A percentile compares a stretch with the other conserved stretches of the same genome.
Evolutionary conservation across 805 yeast species (phyloP).

Genomic region (Wickerhamomyces alni): DNA sequence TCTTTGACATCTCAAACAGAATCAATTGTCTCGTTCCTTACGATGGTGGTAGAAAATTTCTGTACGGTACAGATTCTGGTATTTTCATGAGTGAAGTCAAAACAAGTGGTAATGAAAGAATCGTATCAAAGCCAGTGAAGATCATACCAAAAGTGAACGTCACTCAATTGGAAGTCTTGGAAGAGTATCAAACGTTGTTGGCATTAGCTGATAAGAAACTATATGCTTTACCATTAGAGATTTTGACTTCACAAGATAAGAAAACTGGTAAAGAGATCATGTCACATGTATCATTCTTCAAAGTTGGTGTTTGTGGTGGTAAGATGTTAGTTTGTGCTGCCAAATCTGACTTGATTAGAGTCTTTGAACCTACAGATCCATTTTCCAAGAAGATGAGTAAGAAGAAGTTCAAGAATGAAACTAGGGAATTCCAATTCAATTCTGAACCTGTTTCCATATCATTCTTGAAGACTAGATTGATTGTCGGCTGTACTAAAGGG

Average conservation of each 20-base stretch:
- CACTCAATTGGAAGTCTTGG: constrained; percentile 85
- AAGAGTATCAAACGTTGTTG: constrained; percentile 80
- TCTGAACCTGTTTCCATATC: constrained; percentile 92
- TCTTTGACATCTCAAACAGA: constrained; percentile 67
- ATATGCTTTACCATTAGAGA: constrained; percentile 72
- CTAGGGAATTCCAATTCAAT: constrained; percentile 70
- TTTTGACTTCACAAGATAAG: constrained; percentile 43
- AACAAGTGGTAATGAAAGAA: constrained; percentile 37
- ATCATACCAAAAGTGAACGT: constrained; percentile 71
- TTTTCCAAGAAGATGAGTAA: constrained; percentile 51
- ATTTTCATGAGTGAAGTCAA: constrained; percentile 75
- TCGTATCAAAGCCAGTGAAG: constrained; percentile 67
- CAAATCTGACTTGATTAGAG: constrained; percentile 73
- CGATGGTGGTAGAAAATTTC: constrained; percentile 86
- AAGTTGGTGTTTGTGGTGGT: constrained; percentile 90
- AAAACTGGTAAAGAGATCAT: constrained; percentile 72
- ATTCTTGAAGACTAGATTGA: constrained; percentile 78
- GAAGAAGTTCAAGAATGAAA: constrained; percentile 62
- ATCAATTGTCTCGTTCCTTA: constrained; percentile 90
- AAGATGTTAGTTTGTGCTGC: constrained; percentile 86
- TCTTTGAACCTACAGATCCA: constrained; percentile 87
- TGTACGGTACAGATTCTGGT: constrained; percentile 91
- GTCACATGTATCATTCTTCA: constrained; percentile 85
- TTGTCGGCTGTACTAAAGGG: constrained; percentile 95
- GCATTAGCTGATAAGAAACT: constrained; percentile 78